Evolutionary conservation across 345 rosid species (phyloP).

Genomic region (Rhizophora apiculata): DNA sequence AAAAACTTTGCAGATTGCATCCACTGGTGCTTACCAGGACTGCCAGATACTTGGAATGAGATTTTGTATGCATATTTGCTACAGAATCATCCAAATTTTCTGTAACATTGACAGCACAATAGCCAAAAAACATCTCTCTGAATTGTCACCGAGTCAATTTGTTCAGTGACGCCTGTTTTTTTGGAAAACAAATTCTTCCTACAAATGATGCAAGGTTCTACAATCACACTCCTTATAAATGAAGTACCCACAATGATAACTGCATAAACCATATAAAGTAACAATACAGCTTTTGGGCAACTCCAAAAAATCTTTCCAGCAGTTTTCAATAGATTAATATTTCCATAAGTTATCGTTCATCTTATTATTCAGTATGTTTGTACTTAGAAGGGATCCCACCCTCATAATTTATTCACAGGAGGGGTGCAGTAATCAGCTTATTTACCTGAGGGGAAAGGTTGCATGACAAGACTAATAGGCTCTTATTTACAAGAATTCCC

Average conservation of each 20-base stretch:
- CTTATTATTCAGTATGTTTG: conserved; percentile 4
- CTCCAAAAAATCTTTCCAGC: neutral
- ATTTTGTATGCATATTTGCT: conserved; percentile 73
- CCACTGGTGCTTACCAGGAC: conserved; percentile 96
- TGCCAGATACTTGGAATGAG: conserved; percentile 89
- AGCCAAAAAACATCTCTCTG: too few species aligned
- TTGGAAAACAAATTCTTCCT: too few species aligned
- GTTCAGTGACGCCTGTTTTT: too few species aligned
- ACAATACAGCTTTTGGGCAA: neutral
- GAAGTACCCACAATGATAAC: neutral
- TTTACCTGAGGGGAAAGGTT: conserved; percentile 7
- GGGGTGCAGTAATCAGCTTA: neutral
- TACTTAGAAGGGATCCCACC: neutral
- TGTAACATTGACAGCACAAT: conserved; percentile 7
- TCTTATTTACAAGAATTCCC: conserved; percentile 62
- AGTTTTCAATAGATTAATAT: neutral
- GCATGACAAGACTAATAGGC: neutral
- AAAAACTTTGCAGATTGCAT: conserved; percentile 73
- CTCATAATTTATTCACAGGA: conserved; percentile 11
- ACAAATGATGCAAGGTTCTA: too few species aligned
- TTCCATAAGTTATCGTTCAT: neutral
- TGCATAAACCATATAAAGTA: neutral
- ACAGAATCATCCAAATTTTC: conserved; percentile 36
- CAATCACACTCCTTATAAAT: too few species aligned
- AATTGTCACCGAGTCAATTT: too few species aligned